Evolutionary conservation across 106 monocot genomes (phyloP).

Genomic region (Allium cepa): DNA sequence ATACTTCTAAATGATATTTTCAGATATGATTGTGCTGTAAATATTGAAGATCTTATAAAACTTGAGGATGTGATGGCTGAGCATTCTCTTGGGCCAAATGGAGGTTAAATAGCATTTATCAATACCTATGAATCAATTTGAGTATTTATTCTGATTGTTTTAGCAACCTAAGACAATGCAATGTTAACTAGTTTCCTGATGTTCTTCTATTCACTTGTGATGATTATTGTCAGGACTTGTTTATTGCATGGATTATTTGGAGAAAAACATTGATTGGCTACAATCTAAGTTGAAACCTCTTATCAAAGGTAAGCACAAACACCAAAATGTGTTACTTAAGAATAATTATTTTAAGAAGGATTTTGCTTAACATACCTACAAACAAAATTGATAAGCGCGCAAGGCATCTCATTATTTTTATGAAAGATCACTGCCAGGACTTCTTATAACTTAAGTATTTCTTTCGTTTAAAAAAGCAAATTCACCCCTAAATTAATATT

Average conservation of each 20-base stretch:
- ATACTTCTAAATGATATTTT: background rate
- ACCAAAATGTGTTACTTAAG: too few species aligned
- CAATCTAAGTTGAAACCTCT: conserved; percentile 80
- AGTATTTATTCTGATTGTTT: background rate
- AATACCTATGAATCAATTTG: background rate
- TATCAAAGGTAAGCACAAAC: conserved; percentile 37
- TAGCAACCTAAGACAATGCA: background rate
- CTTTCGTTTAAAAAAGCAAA: too few species aligned
- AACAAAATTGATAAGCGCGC: too few species aligned
- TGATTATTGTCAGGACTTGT: conserved; percentile 51
- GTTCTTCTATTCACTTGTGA: too few species aligned
- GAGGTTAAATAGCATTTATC: conserved; percentile 39
- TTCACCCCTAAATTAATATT: too few species aligned
- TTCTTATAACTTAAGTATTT: too few species aligned
- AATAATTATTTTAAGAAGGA: too few species aligned
- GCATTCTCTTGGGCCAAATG: conserved; percentile 97
- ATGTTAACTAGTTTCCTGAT: background rate
- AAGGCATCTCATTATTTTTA: too few species aligned
- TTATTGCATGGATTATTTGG: conserved; percentile 98
- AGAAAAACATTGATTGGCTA: conserved; percentile 95
- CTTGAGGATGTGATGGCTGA: conserved; percentile 86
- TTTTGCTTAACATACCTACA: too few species aligned
- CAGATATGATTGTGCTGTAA: conserved; percentile 93
- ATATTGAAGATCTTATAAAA: conserved; percentile 86
- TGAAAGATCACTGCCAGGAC: too few species aligned